Evolutionary conservation across 1,139 yeast species (phyloP), one percentile per base, ranked within the genome.

Genomic region (Pichia sp.): DNA sequence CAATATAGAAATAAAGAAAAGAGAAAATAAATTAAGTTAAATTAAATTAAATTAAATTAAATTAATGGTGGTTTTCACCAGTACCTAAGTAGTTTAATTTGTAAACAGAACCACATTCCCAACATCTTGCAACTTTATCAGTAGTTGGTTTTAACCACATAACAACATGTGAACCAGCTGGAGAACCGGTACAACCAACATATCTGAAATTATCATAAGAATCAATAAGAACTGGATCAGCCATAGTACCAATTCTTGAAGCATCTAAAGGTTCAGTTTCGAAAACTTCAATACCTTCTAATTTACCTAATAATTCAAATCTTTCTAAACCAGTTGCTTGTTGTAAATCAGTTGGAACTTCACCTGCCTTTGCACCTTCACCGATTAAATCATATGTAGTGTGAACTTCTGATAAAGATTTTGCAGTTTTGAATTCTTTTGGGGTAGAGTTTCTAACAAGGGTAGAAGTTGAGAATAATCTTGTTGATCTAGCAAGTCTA

Each of bases 271-370:
- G 92, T 70, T 84, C 84, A 69, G 82, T 76, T 76, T 92, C 97
- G 76, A 90, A 92, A 58, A 92, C 81, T 65, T 92, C 97, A 59
- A 92, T 78, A 78, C 98, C 98, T 72, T 89, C 96, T 69, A 86
- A 74, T 73, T 89, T 86, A 76, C 95, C 97, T 66, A 92, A 81
- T 64, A 86, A 70, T 78, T 92, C 98, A 62, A 89, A 79, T 82
- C 98, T 89, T 72, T 86, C 97, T 67, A 92, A 78, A 86, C 98
- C 98, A 50, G 98, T 94, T 62, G 97, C 90, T 75, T 90, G 97
- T 65, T 92, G 97, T 62, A 86, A 67, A 70, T 90, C 96, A 53
- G 95, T 81, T 68, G 98, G 97, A 63, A 92, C 82, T 51, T 84
- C 76, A 63, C 94, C 95, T 52, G 72, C 68, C 56, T 70, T 72